Percentiles rank a stretch among this genome's conserved stretches.
phyloP scores from a whole-genome alignment of 1,284 basidiomycete genomes.

The Ceratobasidium papillatum region DNA sequence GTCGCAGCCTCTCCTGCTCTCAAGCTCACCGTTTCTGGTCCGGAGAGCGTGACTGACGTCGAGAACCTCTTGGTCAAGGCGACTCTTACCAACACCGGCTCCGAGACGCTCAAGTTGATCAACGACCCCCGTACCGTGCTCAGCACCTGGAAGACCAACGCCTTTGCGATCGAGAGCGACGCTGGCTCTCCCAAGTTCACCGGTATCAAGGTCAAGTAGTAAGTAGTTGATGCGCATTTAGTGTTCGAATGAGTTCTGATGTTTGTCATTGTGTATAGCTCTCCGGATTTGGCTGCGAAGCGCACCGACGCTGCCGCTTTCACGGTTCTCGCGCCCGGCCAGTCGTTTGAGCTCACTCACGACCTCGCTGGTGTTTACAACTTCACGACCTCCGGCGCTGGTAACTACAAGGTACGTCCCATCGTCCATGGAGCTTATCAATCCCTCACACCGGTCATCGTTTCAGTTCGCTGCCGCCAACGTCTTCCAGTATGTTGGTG shows the following conservation, averaged over 20 bases:
- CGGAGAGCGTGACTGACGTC: slow-evolving; percentile 49
- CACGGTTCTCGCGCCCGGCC: slow-evolving; percentile 40
- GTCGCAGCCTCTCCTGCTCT: slow-evolving; percentile 20
- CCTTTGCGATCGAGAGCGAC: slow-evolving; percentile 54
- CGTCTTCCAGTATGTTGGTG: slow-evolving; percentile 26
- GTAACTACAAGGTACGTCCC: slow-evolving; percentile 8
- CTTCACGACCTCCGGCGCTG: slow-evolving; percentile 39
- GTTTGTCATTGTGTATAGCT: slow-evolving; percentile 9
- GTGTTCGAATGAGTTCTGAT: not conserved
- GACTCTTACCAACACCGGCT: slow-evolving; percentile 35
- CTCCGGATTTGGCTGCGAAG: slow-evolving; percentile 18
- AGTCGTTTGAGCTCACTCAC: slow-evolving; percentile 40
- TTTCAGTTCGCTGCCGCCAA: slow-evolving; percentile 25
- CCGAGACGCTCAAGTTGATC: slow-evolving; percentile 49
- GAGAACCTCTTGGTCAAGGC: slow-evolving; percentile 31
- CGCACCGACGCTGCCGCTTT: not conserved
- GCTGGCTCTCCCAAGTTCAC: slow-evolving; percentile 24
- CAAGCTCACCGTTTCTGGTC: slow-evolving; percentile 48
- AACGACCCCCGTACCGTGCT: slow-evolving; percentile 38
- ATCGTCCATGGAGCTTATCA: not conserved
- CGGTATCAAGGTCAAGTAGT: slow-evolving; percentile 37
- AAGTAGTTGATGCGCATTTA: not conserved
- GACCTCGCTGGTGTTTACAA: slow-evolving; percentile 43
- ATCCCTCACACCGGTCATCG: not conserved
- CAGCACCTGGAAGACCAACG: slow-evolving; percentile 55